A percentile compares a stretch with the other conserved stretches of the same genome.
Evolutionary conservation across 176 grass and related monocot species (phyloP).

Genomic region (Phoenix roebelenii): DNA sequence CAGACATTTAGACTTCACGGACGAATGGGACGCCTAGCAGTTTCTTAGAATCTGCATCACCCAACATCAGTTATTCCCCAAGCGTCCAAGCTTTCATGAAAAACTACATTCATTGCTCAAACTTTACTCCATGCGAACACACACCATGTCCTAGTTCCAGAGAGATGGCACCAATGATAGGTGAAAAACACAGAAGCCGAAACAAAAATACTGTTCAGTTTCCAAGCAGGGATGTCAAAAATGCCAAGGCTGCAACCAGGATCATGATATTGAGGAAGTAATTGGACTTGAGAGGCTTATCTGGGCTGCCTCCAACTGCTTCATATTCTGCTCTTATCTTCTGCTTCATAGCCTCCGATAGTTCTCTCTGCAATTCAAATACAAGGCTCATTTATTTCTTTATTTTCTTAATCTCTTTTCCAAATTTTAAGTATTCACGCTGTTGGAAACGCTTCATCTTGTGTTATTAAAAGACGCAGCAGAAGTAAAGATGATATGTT

Average conservation of each 20-base stretch:
- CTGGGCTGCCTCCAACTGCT: slow-evolving; percentile 75
- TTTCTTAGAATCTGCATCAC: no score
- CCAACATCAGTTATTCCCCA: no score
- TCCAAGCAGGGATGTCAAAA: slow-evolving; percentile 69
- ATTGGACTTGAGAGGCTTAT: slow-evolving; percentile 83
- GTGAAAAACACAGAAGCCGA: not conserved
- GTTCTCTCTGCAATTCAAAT: not conserved
- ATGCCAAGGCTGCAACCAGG: slow-evolving; percentile 59
- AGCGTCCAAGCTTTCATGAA: no score
- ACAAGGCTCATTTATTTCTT: not conserved
- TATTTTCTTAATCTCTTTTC: no score
- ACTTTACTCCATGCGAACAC: no score
- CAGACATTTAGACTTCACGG: no score
- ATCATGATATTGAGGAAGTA: slow-evolving; percentile 98
- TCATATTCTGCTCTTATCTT: slow-evolving; percentile 73
- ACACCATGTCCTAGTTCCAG: no score
- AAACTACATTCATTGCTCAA: no score
- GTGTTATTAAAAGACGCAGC: slow-evolving; percentile 18
- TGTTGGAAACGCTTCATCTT: not conserved
- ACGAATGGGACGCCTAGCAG: no score
- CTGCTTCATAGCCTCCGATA: slow-evolving; percentile 7
- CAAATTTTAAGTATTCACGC: no score
- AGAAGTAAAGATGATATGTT: slow-evolving; percentile 18
- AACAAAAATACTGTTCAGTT: slow-evolving; percentile 29
- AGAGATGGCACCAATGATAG: not conserved